Conservation (phyloP, 2,329 filamentous ascomycete species). For the Colletotrichum eleusines region DNA sequence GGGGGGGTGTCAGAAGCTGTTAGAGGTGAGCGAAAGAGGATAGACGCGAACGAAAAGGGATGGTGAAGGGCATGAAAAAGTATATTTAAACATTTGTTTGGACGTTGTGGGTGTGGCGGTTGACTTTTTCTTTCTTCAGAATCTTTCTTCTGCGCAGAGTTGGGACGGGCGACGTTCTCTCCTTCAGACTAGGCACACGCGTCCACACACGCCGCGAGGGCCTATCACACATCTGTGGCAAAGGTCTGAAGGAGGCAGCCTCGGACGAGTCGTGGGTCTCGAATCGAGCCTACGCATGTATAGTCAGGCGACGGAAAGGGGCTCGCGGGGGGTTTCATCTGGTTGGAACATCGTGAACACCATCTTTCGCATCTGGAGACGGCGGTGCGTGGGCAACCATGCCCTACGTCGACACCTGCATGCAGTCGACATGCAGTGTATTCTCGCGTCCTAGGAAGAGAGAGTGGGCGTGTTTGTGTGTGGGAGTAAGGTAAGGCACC, state of each 20-base stretch:
- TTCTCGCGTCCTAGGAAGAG: background rate
- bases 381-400: background rate
- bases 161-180: slow-evolving; percentile 8
- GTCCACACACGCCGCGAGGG: background rate
- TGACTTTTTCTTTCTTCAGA: slow-evolving; percentile 4
- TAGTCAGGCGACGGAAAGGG: slow-evolving; percentile 7
- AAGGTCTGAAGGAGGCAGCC: background rate
- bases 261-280: slow-evolving; percentile 5
- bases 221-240: background rate
- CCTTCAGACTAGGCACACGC: slow-evolving; percentile 31
- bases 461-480: no score
- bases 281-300: slow-evolving; percentile 10
- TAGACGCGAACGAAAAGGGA: background rate
- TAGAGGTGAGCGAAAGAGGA: background rate
- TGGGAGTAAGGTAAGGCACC: background rate
- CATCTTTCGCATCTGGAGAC: background rate
- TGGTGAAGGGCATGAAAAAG: slow-evolving; percentile 26
- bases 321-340: background rate
- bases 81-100: slow-evolving; percentile 28
- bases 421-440: background rate
- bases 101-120: slow-evolving; percentile 26
- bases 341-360: background rate
- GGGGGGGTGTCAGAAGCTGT: background rate
- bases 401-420: background rate
- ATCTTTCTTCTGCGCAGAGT: background rate